Percentiles rank a stretch among this genome's conserved stretches.
Conservation (phyloP, 345 rosid genomes). For the Tarenaya hassleriana region DNA sequence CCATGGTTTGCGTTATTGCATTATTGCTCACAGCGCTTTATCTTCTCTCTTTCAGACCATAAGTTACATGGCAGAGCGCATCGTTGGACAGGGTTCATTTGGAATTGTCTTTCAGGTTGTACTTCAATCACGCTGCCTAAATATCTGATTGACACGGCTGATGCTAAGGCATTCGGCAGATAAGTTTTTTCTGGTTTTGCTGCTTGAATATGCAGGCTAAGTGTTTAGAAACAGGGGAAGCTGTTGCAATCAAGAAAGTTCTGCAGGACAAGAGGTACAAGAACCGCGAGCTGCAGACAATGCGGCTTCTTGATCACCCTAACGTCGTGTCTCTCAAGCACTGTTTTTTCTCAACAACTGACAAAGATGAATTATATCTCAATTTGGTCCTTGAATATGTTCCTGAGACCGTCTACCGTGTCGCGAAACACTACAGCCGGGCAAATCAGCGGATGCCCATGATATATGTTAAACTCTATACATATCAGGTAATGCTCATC, state of each 20-base stretch:
- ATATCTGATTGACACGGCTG: background rate
- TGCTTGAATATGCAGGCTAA: slow-evolving; percentile 55
- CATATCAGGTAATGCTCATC: slow-evolving; percentile 55
- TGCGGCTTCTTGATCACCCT: slow-evolving; percentile 96
- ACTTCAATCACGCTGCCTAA: background rate
- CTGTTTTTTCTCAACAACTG: slow-evolving; percentile 93
- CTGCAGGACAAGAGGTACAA: slow-evolving; percentile 86
- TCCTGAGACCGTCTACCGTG: slow-evolving; percentile 87
- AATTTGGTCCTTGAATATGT: slow-evolving; percentile 92
- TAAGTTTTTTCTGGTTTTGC: slow-evolving; percentile 1
- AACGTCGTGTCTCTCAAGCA: slow-evolving; percentile 85
- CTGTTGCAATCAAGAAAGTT: slow-evolving; percentile 56
- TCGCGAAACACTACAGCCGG: slow-evolving; percentile 78
- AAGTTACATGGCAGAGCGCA: slow-evolving; percentile 97
- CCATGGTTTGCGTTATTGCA: background rate
- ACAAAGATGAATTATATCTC: slow-evolving; percentile 83
- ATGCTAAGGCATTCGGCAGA: background rate
- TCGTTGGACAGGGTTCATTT: slow-evolving; percentile 93
- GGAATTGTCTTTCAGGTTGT: slow-evolving; percentile 91
- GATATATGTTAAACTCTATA: slow-evolving; percentile 84
- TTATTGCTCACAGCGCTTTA: background rate
- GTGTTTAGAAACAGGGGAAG: slow-evolving; percentile 93
- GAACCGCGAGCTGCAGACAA: slow-evolving; percentile 93
- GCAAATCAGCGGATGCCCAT: slow-evolving; percentile 83
- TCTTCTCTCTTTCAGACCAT: slow-evolving; percentile 44